Conservation (phyloP, 1,284 basidiomycete species). For the Apiotrichum domesticum region DNA sequence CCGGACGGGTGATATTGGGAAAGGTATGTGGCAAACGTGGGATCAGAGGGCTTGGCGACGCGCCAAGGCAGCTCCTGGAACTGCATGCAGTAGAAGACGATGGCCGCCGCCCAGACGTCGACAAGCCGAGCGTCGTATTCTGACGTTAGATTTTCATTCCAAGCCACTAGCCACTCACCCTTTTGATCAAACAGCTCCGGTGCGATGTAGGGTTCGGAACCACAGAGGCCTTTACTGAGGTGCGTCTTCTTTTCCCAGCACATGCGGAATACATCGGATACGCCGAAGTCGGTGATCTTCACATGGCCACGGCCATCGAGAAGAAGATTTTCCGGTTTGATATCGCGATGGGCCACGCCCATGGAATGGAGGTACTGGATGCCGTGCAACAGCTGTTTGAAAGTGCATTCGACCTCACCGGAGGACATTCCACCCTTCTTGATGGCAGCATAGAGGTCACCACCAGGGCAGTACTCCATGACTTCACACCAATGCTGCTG, state of each 20-base stretch:
- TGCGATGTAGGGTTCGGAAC: constrained; percentile 96
- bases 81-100: constrained; percentile 98
- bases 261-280: constrained; percentile 94
- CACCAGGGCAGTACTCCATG: constrained; percentile 98
- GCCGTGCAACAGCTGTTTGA: constrained; percentile 90
- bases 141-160: constrained; percentile 37
- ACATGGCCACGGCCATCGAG: constrained; percentile 88
- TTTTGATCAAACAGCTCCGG: constrained; percentile 95
- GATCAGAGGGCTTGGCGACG: constrained; percentile 77
- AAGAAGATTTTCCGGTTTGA: constrained; percentile 96
- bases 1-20: constrained; percentile 53
- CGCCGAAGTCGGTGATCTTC: constrained; percentile 99
- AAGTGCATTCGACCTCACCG: constrained; percentile 92
- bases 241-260: constrained; percentile 98
- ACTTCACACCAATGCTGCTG: constrained; percentile 97
- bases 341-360: constrained; percentile 94
- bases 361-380: constrained; percentile 64
- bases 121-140: constrained; percentile 96
- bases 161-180: constrained; percentile 58
- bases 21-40: constrained; percentile 75
- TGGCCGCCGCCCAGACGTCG: constrained; percentile 94
- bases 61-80: constrained; percentile 97
- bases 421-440: constrained; percentile 95
- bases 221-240: constrained; percentile 93
- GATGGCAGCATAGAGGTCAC: constrained; percentile 94